Evolutionary conservation across 2,329 filamentous ascomycete genomes (phyloP), one percentile per base, ranked within the genome.

Genomic region (Diaporthe vexans): DNA sequence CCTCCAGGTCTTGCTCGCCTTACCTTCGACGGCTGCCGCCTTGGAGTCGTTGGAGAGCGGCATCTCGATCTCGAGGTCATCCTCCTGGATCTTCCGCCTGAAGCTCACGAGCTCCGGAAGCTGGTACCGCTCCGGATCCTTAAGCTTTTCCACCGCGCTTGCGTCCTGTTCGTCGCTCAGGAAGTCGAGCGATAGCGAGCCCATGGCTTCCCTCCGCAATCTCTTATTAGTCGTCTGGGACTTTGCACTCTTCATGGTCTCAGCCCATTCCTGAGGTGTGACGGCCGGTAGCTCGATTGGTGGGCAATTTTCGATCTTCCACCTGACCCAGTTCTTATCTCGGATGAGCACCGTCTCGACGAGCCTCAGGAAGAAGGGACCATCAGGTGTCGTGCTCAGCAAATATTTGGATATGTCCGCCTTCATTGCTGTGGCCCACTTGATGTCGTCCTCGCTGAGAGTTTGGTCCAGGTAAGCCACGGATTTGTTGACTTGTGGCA

Each of bases 311-410:
- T 98, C 95, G 75, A 96, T 93, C 85, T 99, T 99, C 97, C 97
- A 99, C 76, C 95, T 93, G 58, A 97, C 95, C 97, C 97, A 99
- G 81, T 98, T 98, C 86, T 98, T 98, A 83, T 99, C 97, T 76
- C 97, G 90, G 33, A 95, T 94, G 40, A 99, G 90, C 43, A 99
- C 96, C 17, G 95, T 98, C 82, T 98, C 96, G 43, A 99, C 95
- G 91, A 98, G 97, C 52, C 97, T 93, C 84, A 95, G 94, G 83
- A 98, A 99, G 83, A 97, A 97, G 77, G 94, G 94, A 40, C 97
- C 97, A 80, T 97, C 95, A 56, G 88, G 85, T 4, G 56, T 72
- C 26, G 94, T 94, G 78, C 92, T 89, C 80, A 94, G 93, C 73
- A 99, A 89, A 83, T 98, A 98, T 74, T 91, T 91, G 74, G 94